phyloP scores from a whole-genome alignment of 2,329 filamentous ascomycete species.

The Aspergillus ibericus region DNA sequence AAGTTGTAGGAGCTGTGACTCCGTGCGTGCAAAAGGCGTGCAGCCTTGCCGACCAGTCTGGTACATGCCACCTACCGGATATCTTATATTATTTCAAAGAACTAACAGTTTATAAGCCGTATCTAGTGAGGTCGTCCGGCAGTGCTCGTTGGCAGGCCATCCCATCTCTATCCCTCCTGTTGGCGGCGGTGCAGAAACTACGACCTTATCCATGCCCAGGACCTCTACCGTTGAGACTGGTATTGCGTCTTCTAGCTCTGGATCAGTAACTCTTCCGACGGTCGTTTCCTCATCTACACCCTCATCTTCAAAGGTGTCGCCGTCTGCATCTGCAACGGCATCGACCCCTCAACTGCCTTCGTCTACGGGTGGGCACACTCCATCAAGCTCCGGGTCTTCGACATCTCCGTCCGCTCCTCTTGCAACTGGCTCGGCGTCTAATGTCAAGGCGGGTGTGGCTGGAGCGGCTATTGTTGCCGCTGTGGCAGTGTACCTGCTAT shows the following conservation, averaged over 20 bases:
- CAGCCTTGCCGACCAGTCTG: constrained; percentile 37
- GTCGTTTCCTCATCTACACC: neutral
- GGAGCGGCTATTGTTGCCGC: constrained; percentile 27
- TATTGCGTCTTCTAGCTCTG: constrained; percentile 5
- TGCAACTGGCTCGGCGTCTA: neutral
- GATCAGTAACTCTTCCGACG: constrained; percentile 6
- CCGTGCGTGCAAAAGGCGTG: constrained; percentile 51
- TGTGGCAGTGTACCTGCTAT: constrained; percentile 8
- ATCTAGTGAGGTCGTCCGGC: constrained; percentile 34
- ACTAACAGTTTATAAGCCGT: constrained; percentile 29
- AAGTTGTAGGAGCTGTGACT: constrained; percentile 43
- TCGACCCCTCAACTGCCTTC: neutral
- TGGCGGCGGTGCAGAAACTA: constrained; percentile 16
- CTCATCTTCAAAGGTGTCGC: neutral
- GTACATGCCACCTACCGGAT: constrained; percentile 24
- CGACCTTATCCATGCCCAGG: constrained; percentile 9
- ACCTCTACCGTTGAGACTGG: constrained; percentile 7
- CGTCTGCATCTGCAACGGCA: neutral
- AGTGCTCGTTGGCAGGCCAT: constrained; percentile 38
- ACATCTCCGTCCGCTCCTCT: neutral
- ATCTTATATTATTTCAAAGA: neutral
- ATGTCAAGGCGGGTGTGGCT: constrained; percentile 27
- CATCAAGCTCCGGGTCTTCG: neutral
- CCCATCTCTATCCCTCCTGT: constrained; percentile 40
- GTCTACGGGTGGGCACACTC: neutral